phyloP scores from a whole-genome alignment of 2,329 filamentous ascomycete genomes.

The Stylonectria norvegica region DNA sequence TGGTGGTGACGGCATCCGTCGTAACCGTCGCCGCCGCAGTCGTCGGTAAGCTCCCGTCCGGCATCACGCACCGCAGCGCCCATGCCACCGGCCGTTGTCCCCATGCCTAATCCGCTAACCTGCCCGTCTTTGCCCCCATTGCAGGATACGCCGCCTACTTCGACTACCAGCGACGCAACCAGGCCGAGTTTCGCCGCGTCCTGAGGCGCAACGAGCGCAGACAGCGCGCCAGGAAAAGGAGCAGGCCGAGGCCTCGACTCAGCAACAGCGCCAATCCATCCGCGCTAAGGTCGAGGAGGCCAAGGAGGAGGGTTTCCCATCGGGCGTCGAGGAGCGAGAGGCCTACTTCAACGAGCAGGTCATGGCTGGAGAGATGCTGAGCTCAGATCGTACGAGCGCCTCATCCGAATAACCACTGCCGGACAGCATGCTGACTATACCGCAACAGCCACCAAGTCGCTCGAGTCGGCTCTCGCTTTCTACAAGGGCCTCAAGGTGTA shows the following conservation, averaged over 20 bases:
- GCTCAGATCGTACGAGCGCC: slow-evolving; percentile 67
- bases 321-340: slow-evolving; percentile 88
- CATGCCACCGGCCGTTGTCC: slow-evolving; percentile 1
- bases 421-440: slow-evolving; percentile 12
- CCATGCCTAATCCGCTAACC: slow-evolving; percentile 17
- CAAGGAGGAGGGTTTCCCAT: slow-evolving; percentile 87
- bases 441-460: slow-evolving; percentile 56
- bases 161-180: slow-evolving; percentile 62
- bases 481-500: slow-evolving; percentile 99
- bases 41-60: slow-evolving; percentile 46
- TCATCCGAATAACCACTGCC: slow-evolving; percentile 1
- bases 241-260: slow-evolving; percentile 61
- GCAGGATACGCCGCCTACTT: slow-evolving; percentile 67
- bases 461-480: slow-evolving; percentile 91
- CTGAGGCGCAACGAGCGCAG: slow-evolving; percentile 73
- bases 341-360: slow-evolving; percentile 96
- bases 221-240: slow-evolving; percentile 70
- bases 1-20: slow-evolving; percentile 58
- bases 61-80: slow-evolving; percentile 3
- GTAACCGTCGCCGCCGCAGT: slow-evolving; percentile 58
- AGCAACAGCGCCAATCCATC: slow-evolving; percentile 70
- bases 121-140: background rate
- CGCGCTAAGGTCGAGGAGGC: slow-evolving; percentile 73
- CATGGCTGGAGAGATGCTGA: slow-evolving; percentile 79
- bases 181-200: slow-evolving; percentile 63